Evolutionary conservation across 495 filamentous ascomycete species (phyloP).

Genomic region (Parmelia sp.): DNA sequence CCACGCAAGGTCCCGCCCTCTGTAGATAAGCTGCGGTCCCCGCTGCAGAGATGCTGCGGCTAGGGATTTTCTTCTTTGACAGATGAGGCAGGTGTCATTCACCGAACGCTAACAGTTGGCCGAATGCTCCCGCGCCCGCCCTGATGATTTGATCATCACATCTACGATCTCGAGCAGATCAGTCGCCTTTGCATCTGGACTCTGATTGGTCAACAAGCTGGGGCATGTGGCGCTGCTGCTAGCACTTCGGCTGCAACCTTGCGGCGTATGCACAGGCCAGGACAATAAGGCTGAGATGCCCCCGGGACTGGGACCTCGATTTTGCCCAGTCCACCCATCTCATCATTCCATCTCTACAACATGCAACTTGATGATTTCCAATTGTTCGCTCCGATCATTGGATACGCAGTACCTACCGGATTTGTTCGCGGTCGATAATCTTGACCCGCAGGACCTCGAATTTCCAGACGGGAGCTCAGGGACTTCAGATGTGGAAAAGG

Average conservation of each 20-base stretch:
- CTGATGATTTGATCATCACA: too few relatives aligned
- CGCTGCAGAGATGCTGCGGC: neutral
- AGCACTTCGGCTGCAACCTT: neutral
- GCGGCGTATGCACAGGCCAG: neutral
- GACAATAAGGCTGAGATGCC: neutral
- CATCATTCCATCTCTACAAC: too few relatives aligned
- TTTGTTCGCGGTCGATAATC: too few relatives aligned
- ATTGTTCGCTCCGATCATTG: too few relatives aligned
- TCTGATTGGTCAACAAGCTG: neutral
- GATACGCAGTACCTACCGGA: too few relatives aligned
- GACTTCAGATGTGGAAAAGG: neutral
- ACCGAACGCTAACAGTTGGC: neutral
- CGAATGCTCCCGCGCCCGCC: neutral
- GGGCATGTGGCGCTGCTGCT: neutral
- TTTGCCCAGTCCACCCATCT: neutral
- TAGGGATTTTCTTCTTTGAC: neutral
- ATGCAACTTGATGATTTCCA: too few relatives aligned
- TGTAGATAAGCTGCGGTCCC: neutral
- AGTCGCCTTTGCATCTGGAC: neutral
- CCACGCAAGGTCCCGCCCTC: neutral
- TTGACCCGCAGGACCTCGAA: neutral
- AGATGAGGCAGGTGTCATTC: neutral
- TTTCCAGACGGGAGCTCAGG: too few relatives aligned
- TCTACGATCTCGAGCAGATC: neutral
- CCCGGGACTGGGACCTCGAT: neutral